phyloP scores from a whole-genome alignment of 768 basidiomycete species.

The Tephrocybe rancida region DNA sequence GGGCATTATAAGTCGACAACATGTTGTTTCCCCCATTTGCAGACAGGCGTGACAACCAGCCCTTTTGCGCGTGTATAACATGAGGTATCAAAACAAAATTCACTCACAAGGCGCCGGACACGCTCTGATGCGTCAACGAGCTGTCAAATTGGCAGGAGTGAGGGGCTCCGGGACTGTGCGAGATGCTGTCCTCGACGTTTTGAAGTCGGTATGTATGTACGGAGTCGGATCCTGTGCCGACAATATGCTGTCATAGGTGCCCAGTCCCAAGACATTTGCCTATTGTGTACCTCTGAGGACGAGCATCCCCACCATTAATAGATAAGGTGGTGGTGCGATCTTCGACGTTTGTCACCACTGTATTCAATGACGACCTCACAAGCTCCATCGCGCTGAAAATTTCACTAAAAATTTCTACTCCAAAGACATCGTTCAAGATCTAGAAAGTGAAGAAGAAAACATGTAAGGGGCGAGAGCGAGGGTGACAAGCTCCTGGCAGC shows the following conservation, averaged over 20 bases:
- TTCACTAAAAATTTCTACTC: not conserved
- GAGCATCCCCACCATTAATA: not conserved
- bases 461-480: not conserved
- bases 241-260: not conserved
- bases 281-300: conserved; percentile 2
- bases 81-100: conserved; percentile 66
- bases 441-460: too few relatives aligned
- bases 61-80: conserved; percentile 70
- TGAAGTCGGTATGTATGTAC: conserved; percentile 6
- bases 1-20: conserved; percentile 21
- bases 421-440: too few relatives aligned
- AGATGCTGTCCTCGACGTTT: conserved; percentile 4
- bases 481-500: not conserved
- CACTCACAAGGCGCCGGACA: conserved; percentile 42
- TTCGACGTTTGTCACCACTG: not conserved
- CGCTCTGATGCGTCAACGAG: conserved; percentile 39
- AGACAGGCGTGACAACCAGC: conserved; percentile 43
- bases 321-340: not conserved
- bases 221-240: conserved; percentile 7
- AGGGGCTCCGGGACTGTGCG: conserved; percentile 1
- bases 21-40: conserved; percentile 17
- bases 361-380: too few relatives aligned
- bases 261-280: conserved; percentile 12
- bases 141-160: conserved; percentile 15
- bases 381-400: not conserved